These are phyloP conservation scores for Epichloe baconii DNA, from an alignment of 2,329 filamentous ascomycete genomes.

Conservation along the genomic window DNA sequence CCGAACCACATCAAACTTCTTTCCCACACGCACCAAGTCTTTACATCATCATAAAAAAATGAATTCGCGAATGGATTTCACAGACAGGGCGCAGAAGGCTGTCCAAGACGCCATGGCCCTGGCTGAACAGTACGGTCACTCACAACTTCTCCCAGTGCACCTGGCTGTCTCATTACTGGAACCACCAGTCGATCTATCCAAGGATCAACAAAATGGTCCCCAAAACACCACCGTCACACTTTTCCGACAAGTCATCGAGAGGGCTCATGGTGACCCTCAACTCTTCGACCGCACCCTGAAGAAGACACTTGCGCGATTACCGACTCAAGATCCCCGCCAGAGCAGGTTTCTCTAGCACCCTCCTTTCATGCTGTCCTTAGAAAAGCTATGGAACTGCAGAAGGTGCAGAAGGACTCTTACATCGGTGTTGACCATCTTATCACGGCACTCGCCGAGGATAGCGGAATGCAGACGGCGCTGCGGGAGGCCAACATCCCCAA, in stretches of 20 bases:
- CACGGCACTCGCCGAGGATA: constrained; percentile 68
- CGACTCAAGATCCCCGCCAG: constrained; percentile 93
- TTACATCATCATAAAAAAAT: constrained; percentile 30
- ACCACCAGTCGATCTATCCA: constrained; percentile 60
- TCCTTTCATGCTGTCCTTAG: constrained; percentile 71
- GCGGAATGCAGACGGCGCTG: constrained; percentile 57
- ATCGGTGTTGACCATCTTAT: constrained; percentile 95
- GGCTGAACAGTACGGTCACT: constrained; percentile 80
- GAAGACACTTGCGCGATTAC: constrained; percentile 78
- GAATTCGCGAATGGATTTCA: constrained; percentile 78
- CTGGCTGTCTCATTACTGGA: constrained; percentile 74
- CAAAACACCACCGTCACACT: constrained; percentile 56
- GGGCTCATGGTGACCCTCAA: constrained; percentile 85
- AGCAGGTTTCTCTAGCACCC: constrained; percentile 71
- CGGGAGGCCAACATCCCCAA: constrained; percentile 87
- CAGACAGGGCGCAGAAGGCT: constrained; percentile 81
- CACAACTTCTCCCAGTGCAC: constrained; percentile 82
- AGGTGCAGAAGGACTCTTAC: constrained; percentile 93
- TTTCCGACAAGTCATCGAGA: constrained; percentile 88
- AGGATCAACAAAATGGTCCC: constrained; percentile 68
- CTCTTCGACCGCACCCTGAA: constrained; percentile 80
- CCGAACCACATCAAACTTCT: background rate
- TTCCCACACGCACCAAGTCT: background rate
- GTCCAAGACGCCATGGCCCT: constrained; percentile 79
- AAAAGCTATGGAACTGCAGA: constrained; percentile 77